A percentile compares a stretch with the other conserved stretches of the same genome.
Evolutionary conservation across 352 stramenopile species (phyloP).

Genomic region (Halophytophthora batemanensis): DNA sequence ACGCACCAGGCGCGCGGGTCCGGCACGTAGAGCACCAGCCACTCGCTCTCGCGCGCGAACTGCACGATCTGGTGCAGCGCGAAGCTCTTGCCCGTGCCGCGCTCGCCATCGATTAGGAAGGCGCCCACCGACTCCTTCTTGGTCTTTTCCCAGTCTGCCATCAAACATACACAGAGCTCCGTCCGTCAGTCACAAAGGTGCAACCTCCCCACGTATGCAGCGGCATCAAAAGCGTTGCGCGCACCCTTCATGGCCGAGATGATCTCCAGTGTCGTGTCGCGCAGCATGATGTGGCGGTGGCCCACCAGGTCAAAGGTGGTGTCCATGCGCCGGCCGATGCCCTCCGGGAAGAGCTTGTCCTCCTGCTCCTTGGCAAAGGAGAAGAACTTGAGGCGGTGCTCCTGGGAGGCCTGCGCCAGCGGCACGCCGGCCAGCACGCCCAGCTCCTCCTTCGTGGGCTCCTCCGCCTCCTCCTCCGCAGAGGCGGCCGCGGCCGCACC

Average conservation of each 20-base stretch:
- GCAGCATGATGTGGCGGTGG: constrained; percentile 83
- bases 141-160: constrained; percentile 55
- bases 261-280: constrained; percentile 72
- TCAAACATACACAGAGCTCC: constrained; percentile 2
- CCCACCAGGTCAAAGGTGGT: constrained; percentile 80
- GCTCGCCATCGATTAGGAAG: constrained; percentile 79
- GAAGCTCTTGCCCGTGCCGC: constrained; percentile 80
- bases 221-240: background rate
- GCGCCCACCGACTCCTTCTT: constrained; percentile 47
- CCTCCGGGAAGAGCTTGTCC: constrained; percentile 71
- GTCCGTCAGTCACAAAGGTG: background rate
- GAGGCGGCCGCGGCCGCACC: background rate
- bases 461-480: constrained; percentile 11
- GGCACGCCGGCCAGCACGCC: constrained; percentile 55
- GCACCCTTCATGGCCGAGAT: constrained; percentile 68
- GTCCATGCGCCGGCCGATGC: constrained; percentile 68
- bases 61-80: constrained; percentile 87
- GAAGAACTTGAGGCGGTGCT: constrained; percentile 79
- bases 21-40: constrained; percentile 84
- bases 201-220: no score
- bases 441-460: constrained; percentile 24
- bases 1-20: constrained; percentile 72
- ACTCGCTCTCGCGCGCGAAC: constrained; percentile 81
- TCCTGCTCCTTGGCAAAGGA: constrained; percentile 71
- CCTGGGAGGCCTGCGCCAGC: constrained; percentile 45